A percentile compares a stretch with the other conserved stretches of the same genome.
phyloP scores from a whole-genome alignment of 2,329 filamentous ascomycete genomes.

The Monosporascus sp. region DNA sequence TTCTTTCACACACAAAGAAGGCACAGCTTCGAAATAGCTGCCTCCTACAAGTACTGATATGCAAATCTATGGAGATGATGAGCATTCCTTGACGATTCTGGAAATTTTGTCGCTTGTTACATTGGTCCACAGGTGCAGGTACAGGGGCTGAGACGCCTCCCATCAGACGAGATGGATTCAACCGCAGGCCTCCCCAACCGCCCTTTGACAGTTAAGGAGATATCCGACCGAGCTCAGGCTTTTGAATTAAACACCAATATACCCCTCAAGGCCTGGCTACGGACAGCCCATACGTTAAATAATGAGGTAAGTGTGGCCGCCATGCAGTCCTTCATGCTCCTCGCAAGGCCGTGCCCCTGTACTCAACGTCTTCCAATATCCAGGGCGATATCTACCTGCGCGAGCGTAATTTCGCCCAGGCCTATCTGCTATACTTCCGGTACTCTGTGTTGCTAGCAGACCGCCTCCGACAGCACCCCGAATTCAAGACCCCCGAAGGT shows the following conservation, averaged over 20 bases:
- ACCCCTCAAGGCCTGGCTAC: conserved; percentile 74
- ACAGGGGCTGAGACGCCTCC: background rate
- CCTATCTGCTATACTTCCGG: conserved; percentile 87
- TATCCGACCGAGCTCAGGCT: conserved; percentile 68
- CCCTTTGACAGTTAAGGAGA: conserved; percentile 72
- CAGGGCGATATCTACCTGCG: conserved; percentile 80
- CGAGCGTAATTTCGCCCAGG: conserved; percentile 81
- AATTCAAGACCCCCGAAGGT: conserved; percentile 62
- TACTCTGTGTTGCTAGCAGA: conserved; percentile 81
- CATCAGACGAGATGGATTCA: conserved; percentile 22
- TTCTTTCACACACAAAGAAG: background rate
- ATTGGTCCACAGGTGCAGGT: background rate
- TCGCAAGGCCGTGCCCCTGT: background rate
- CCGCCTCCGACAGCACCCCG: conserved; percentile 69
- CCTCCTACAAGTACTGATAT: background rate
- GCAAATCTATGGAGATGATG: background rate
- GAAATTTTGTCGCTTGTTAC: background rate
- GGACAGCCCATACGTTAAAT: conserved; percentile 72
- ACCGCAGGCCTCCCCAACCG: conserved; percentile 25
- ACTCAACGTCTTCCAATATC: conserved; percentile 9
- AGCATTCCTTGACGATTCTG: conserved; percentile 8
- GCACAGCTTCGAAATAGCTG: background rate
- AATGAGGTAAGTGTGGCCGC: conserved; percentile 60
- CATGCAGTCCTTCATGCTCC: background rate
- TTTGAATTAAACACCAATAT: conserved; percentile 79